A percentile compares a stretch with the other conserved stretches of the same genome.
Conservation (phyloP, 257 asterid species). For the Solanum commersonii region DNA sequence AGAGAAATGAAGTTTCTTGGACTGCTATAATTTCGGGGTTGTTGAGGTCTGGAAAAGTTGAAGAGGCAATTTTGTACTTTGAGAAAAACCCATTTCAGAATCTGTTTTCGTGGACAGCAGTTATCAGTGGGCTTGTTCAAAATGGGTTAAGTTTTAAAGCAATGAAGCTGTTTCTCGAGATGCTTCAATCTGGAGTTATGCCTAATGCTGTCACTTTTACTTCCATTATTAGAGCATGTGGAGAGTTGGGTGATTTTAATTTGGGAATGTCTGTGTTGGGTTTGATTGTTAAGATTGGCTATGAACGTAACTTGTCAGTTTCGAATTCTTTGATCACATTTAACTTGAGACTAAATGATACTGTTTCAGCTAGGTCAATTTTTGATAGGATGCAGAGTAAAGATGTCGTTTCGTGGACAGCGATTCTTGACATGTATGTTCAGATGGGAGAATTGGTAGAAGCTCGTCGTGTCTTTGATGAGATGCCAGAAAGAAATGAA, state of each 20-base stretch:
- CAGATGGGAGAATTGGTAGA: conserved; percentile 42
- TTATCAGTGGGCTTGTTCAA: conserved; percentile 57
- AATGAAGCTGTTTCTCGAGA: conserved; percentile 31
- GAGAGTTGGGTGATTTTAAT: conserved; percentile 36
- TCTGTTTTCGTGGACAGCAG: conserved; percentile 65
- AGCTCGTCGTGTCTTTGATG: conserved; percentile 52
- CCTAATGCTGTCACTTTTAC: conserved; percentile 77
- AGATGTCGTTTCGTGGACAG: conserved; percentile 82
- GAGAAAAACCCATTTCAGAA: conserved; percentile 34
- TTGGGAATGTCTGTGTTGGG: conserved; percentile 52
- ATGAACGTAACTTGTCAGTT: conserved; percentile 36
- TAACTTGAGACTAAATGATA: conserved; percentile 32
- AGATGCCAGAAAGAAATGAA: conserved; percentile 71
- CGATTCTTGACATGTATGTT: conserved; percentile 47
- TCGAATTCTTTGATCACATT: conserved; percentile 57
- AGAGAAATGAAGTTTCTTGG: conserved; percentile 71
- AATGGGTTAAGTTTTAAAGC: conserved; percentile 43
- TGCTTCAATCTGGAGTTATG: conserved; percentile 38
- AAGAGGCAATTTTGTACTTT: conserved; percentile 53
- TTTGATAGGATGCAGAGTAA: conserved; percentile 44
- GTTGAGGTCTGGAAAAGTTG: conserved; percentile 39
- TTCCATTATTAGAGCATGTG: conserved; percentile 41
- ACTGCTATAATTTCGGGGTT: conserved; percentile 63
- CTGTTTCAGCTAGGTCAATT: conserved; percentile 35
- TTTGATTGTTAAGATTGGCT: conserved; percentile 48